These are phyloP conservation scores for Neoconidiobolus thromboides DNA, from an alignment of 371 early-diverging fungal genomes.

Conservation along the genomic window DNA sequence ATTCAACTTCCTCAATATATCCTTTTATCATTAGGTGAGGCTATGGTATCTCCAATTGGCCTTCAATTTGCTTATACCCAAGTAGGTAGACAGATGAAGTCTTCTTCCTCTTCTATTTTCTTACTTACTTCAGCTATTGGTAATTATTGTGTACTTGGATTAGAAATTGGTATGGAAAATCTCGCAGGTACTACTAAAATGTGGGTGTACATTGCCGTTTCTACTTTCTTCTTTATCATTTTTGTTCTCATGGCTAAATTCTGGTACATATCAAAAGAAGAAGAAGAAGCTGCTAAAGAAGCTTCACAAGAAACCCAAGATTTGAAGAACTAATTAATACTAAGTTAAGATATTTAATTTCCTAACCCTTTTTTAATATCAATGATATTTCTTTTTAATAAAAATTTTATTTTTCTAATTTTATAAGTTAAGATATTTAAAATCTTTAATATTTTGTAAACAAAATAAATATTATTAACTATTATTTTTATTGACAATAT, in stretches of 20 bases:
- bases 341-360: too few species aligned
- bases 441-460: too few species aligned
- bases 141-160: not conserved
- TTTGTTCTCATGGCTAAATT: not conserved
- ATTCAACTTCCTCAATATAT: slow-evolving; percentile 33
- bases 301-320: not conserved
- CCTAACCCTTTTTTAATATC: too few species aligned
- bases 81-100: slow-evolving; percentile 8
- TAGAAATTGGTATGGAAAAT: not conserved
- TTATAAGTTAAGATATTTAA: too few species aligned
- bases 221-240: not conserved
- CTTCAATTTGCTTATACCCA: slow-evolving; percentile 19
- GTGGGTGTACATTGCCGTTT: slow-evolving; percentile 1
- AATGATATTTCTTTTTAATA: too few species aligned
- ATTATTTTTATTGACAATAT: too few species aligned
- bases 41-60: slow-evolving; percentile 32
- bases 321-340: too few species aligned
- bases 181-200: not conserved
- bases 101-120: slow-evolving; percentile 17
- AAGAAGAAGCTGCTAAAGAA: not conserved
- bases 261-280: slow-evolving; percentile 4
- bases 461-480: too few species aligned
- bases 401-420: too few species aligned
- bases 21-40: slow-evolving; percentile 32
- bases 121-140: slow-evolving; percentile 15